Evolutionary conservation across 2,329 filamentous ascomycete species (phyloP).

Genomic region (Aureobasidium sp.): DNA sequence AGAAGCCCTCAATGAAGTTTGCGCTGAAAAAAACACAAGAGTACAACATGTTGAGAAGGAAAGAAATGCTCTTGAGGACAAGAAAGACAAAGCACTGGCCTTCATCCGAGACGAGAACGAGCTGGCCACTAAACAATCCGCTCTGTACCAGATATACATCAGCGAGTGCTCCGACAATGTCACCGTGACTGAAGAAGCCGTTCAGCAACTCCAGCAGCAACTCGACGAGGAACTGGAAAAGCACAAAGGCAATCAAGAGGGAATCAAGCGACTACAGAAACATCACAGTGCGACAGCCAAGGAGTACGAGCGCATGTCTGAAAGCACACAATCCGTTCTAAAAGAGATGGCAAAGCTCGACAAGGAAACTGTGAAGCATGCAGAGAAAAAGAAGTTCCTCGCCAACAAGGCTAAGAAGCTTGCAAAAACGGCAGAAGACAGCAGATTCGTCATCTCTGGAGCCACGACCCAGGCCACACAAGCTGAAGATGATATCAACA

Average conservation of each 20-base stretch:
- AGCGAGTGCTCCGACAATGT: conserved; percentile 85
- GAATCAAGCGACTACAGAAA: conserved; percentile 84
- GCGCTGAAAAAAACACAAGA: conserved; percentile 86
- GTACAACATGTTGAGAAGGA: conserved; percentile 98
- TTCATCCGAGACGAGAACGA: conserved; percentile 93
- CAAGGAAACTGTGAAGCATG: conserved; percentile 93
- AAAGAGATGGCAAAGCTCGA: conserved; percentile 92
- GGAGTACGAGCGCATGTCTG: conserved; percentile 75
- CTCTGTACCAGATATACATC: conserved; percentile 87
- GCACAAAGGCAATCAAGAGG: conserved; percentile 80
- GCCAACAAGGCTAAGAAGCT: conserved; percentile 88
- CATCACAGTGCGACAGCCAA: conserved; percentile 75
- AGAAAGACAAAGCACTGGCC: conserved; percentile 88
- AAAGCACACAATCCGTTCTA: conserved; percentile 67
- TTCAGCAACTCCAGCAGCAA: conserved; percentile 81
- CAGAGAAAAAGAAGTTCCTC: conserved; percentile 95
- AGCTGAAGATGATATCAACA: conserved; percentile 70
- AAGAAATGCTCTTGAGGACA: conserved; percentile 84
- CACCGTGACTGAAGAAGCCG: conserved; percentile 79
- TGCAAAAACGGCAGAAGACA: conserved; percentile 75
- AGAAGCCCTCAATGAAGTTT: conserved; percentile 88
- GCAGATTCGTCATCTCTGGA: conserved; percentile 66
- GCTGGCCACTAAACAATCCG: conserved; percentile 77
- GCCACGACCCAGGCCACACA: conserved; percentile 72
- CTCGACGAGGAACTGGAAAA: conserved; percentile 84